Percentiles rank a stretch among this genome's conserved stretches.
Evolutionary conservation across 257 asterid genomes (phyloP).

Genomic region (Gentiana straminea): DNA sequence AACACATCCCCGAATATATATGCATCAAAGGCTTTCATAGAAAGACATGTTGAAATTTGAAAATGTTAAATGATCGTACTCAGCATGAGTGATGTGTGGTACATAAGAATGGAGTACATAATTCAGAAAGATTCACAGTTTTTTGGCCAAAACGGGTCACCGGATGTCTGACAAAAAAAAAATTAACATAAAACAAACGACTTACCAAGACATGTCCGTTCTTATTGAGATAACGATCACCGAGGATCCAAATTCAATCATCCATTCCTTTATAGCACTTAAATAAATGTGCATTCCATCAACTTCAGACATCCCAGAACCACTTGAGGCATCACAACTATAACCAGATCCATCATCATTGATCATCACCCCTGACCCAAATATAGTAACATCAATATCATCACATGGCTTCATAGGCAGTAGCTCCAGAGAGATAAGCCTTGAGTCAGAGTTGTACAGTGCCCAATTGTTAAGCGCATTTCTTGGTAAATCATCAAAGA

Average conservation of each 20-base stretch:
- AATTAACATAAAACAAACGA: slow-evolving; percentile 5
- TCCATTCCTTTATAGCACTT: slow-evolving; percentile 94
- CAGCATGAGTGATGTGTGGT: too few relatives aligned
- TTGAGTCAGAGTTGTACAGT: slow-evolving; percentile 81
- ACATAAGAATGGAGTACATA: too few relatives aligned
- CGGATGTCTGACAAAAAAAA: too few relatives aligned
- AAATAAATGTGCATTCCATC: slow-evolving; percentile 77
- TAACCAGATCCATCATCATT: slow-evolving; percentile 92
- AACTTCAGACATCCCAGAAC: slow-evolving; percentile 34
- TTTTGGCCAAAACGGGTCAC: too few relatives aligned
- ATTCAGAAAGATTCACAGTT: too few relatives aligned
- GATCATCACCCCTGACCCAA: slow-evolving; percentile 83
- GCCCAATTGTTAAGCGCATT: slow-evolving; percentile 93
- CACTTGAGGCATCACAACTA: slow-evolving; percentile 50
- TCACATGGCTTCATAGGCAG: slow-evolving; percentile 90
- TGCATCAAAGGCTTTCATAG: too few relatives aligned
- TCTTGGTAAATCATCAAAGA: slow-evolving; percentile 68
- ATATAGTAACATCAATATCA: slow-evolving; percentile 78
- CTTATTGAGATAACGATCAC: slow-evolving; percentile 74
- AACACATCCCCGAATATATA: too few relatives aligned
- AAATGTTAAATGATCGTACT: too few relatives aligned
- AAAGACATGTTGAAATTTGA: too few relatives aligned
- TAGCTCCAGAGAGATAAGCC: slow-evolving; percentile 81
- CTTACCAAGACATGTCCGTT: slow-evolving; percentile 93
- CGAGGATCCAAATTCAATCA: slow-evolving; percentile 80